Evolutionary conservation across 2,329 filamentous ascomycete species (phyloP), one percentile per base, ranked within the genome.

Genomic region (Aspergillus candidus): DNA sequence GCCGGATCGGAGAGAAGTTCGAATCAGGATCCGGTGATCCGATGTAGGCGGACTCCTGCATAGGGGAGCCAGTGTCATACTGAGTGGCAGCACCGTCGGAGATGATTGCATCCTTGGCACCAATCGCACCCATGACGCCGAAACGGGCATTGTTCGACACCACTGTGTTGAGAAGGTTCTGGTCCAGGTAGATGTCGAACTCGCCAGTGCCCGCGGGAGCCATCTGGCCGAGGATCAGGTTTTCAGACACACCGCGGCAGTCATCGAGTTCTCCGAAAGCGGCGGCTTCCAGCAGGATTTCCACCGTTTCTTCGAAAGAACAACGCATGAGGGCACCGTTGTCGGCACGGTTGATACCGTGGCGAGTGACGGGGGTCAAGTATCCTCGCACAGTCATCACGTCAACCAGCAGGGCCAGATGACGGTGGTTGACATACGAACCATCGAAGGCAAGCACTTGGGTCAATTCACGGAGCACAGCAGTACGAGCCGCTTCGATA

Each of bases 321-420:
- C 94, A 98, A 67, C 93, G 86, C 93, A 98, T 98, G 59, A 98
- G 77, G 8, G 93, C 94, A 74, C 93, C 93, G 50, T 94, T 98
- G 63, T 98, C 93, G 18, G 91, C 88, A 59, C 93, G 83, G 74
- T 98, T 98, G 74, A 98, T 98, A 72, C 93, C 93, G 65, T 98
- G 93, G 70, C 93, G 87, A 44, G 93, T 98, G 52, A 98, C 91
- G 11, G 93, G 91, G 68, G 95, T 95, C 60, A 98, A 83, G 58
- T 86, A 84, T 54, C 93, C 93, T 59, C 93, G 82, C 59, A 94
- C 89, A 22, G 90, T 96, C 93, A 98, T 98, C 51, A 98, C 88
- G 71, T 98, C 93, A 53, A 94, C 89, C 41, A 98, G 77, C 31
- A 98, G 80, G 38, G 90, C 87, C 73, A 98, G 82, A 73, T 98